These are phyloP conservation scores for Penicillium paneum DNA, from an alignment of 2,329 filamentous ascomycete genomes.

Conservation along the genomic window DNA sequence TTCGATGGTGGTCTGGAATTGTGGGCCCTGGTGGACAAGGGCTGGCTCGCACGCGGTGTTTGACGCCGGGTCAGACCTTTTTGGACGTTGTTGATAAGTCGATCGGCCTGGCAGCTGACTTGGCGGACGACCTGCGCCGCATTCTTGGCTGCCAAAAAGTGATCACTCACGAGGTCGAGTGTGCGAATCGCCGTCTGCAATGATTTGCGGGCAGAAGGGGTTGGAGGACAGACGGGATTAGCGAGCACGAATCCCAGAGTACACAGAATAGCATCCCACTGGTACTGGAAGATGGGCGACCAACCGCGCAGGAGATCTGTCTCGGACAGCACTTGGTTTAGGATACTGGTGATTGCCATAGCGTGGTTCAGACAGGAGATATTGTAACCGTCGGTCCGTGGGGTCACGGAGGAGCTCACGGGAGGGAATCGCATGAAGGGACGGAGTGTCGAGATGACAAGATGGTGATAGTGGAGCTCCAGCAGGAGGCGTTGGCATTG, in stretches of 20 bases:
- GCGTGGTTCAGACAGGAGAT: neutral
- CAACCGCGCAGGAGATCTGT: neutral
- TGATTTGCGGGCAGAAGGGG: conserved; percentile 30
- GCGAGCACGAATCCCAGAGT: neutral
- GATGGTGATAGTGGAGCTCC: conserved; percentile 44
- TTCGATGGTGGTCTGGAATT: neutral
- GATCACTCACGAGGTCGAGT: conserved; percentile 38
- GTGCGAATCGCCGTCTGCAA: conserved; percentile 36
- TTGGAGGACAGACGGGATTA: conserved; percentile 24
- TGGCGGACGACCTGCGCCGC: neutral
- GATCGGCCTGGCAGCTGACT: neutral
- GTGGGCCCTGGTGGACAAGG: neutral
- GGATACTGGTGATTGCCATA: neutral
- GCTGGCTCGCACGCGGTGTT: neutral
- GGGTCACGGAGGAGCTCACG: neutral
- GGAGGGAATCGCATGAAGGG: conserved; percentile 40
- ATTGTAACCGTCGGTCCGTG: neutral
- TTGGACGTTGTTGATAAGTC: neutral
- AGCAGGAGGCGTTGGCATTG: conserved; percentile 44
- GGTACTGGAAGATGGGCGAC: neutral
- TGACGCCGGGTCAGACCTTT: neutral
- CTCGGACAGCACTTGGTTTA: neutral
- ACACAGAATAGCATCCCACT: neutral
- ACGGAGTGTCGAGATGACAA: conserved; percentile 39
- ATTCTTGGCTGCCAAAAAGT: conserved; percentile 34